Evolutionary conservation across 2,329 filamentous ascomycete genomes (phyloP).

Genomic region (Penicillium psychrosexuale): DNA sequence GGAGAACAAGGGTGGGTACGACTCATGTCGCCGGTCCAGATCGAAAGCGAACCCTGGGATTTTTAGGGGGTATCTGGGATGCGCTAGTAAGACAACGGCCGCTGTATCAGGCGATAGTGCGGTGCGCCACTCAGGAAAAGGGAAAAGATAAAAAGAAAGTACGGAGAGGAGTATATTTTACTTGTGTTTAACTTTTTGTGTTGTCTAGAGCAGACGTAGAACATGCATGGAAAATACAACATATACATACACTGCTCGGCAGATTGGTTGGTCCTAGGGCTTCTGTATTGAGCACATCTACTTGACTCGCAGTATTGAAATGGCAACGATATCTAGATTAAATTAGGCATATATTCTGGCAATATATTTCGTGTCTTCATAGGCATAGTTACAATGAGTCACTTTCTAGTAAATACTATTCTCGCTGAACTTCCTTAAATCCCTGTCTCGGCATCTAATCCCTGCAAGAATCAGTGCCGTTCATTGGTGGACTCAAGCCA

Average conservation of each 20-base stretch:
- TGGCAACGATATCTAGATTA: background rate
- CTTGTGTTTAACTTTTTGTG: background rate
- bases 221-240: conserved; percentile 37
- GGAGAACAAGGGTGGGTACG: background rate
- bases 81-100: conserved; percentile 8
- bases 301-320: background rate
- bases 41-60: background rate
- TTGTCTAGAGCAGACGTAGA: conserved; percentile 34
- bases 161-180: background rate
- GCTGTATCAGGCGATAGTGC: conserved; percentile 9
- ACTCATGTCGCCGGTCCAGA: conserved; percentile 4
- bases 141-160: background rate
- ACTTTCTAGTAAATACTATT: background rate
- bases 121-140: background rate
- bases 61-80: too few relatives aligned
- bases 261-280: background rate
- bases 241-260: conserved; percentile 15
- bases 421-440: background rate
- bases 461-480: conserved; percentile 8
- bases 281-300: background rate
- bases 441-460: conserved; percentile 15
- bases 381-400: background rate
- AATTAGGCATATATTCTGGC: background rate
- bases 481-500: background rate
- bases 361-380: background rate